A percentile compares a stretch with the other conserved stretches of the same genome.
Evolutionary conservation across 176 grass and related monocot genomes (phyloP).

Genomic region (Cenchrus americanus): DNA sequence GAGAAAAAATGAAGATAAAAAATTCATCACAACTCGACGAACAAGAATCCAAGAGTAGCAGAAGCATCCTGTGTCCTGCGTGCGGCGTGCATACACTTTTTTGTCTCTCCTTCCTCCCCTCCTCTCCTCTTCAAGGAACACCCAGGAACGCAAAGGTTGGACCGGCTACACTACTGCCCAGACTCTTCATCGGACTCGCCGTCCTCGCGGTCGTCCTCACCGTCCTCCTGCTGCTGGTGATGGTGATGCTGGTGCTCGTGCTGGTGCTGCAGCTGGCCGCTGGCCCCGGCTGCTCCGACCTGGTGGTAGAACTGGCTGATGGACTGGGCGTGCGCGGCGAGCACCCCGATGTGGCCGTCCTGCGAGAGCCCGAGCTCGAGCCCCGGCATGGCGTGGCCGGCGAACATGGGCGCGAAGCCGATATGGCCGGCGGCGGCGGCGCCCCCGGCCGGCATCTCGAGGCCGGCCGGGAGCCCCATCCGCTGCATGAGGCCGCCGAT

Average conservation of each 20-base stretch:
- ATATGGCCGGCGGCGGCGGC: slow-evolving; percentile 42
- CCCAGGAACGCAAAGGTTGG: background rate
- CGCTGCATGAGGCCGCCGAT: slow-evolving; percentile 63
- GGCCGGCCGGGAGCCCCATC: slow-evolving; percentile 55
- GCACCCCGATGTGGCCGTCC: slow-evolving; percentile 75
- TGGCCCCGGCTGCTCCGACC: slow-evolving; percentile 41
- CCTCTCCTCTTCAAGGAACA: slow-evolving; percentile 21
- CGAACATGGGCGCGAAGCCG: slow-evolving; percentile 72
- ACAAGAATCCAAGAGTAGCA: slow-evolving; percentile 46
- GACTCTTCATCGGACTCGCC: slow-evolving; percentile 66
- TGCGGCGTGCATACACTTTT: slow-evolving; percentile 41
- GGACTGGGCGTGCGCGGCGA: slow-evolving; percentile 53
- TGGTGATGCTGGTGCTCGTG: slow-evolving; percentile 55
- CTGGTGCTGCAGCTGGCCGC: slow-evolving; percentile 56
- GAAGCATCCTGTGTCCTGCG: slow-evolving; percentile 44
- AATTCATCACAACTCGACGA: slow-evolving; percentile 53
- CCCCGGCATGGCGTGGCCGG: slow-evolving; percentile 67
- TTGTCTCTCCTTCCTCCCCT: slow-evolving; percentile 21
- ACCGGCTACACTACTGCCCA: slow-evolving; percentile 50
- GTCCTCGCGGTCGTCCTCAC: slow-evolving; percentile 60
- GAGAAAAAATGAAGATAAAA: slow-evolving; percentile 60
- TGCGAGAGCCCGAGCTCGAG: slow-evolving; percentile 75
- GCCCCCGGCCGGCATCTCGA: slow-evolving; percentile 44
- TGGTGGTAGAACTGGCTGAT: slow-evolving; percentile 79
- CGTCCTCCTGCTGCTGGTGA: slow-evolving; percentile 61